phyloP scores from a whole-genome alignment of 192 early-diverging fungal genomes.

The Lobosporangium transversale region DNA sequence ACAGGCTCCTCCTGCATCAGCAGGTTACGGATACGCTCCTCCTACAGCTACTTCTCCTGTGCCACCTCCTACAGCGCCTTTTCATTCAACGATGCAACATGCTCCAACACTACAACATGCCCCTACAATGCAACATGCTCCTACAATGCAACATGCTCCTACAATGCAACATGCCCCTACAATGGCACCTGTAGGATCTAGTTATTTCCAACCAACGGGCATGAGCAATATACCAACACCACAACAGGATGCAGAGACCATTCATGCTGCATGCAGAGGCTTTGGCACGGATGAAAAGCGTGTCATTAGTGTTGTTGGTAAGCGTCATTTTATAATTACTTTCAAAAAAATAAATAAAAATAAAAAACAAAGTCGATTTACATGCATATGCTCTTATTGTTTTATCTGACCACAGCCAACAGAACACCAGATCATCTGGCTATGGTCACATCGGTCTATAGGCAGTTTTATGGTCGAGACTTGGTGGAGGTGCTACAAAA shows the following conservation, averaged over 20 bases:
- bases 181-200: slow-evolving; percentile 4
- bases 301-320: slow-evolving; percentile 51
- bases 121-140: slow-evolving; percentile 12
- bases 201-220: slow-evolving; percentile 10
- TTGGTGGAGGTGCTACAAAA: slow-evolving; percentile 42
- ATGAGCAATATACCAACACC: slow-evolving; percentile 27
- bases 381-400: neutral
- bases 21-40: slow-evolving; percentile 17
- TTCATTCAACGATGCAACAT: neutral
- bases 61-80: slow-evolving; percentile 14
- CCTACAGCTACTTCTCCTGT: slow-evolving; percentile 8
- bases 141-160: slow-evolving; percentile 16
- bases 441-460: slow-evolving; percentile 34
- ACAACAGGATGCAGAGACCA: slow-evolving; percentile 50
- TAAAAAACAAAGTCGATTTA: neutral
- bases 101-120: slow-evolving; percentile 14
- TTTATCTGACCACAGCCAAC: slow-evolving; percentile 6
- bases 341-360: neutral
- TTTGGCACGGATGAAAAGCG: slow-evolving; percentile 47
- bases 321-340: neutral
- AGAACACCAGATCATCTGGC: slow-evolving; percentile 36
- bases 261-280: slow-evolving; percentile 38
- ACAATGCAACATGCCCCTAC: slow-evolving; percentile 21
- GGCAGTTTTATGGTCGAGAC: slow-evolving; percentile 44
- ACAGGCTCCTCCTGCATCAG: slow-evolving; percentile 2